Conservation (phyloP, 495 filamentous ascomycete species). For the Xylaria acuta region DNA sequence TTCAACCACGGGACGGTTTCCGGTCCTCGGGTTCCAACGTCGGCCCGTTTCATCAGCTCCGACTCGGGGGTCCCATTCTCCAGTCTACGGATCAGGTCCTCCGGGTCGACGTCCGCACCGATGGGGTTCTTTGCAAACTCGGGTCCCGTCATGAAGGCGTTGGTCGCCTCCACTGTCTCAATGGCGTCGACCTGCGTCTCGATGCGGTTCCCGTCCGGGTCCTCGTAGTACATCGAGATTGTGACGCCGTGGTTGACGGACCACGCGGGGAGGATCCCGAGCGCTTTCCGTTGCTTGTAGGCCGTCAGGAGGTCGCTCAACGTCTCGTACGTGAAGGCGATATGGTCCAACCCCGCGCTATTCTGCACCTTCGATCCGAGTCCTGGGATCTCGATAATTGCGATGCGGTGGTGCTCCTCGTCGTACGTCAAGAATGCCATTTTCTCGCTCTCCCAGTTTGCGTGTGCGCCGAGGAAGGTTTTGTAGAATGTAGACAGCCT, state of each 20-base stretch:
- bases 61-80: constrained; percentile 41
- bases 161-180: constrained; percentile 45
- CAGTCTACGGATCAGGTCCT: constrained; percentile 44
- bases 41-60: constrained; percentile 40
- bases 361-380: constrained; percentile 28
- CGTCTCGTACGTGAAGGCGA: constrained; percentile 47
- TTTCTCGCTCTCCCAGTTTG: constrained; percentile 24
- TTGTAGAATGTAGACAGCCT: constrained; percentile 46
- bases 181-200: constrained; percentile 57
- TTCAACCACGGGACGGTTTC: constrained; percentile 23
- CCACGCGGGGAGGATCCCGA: constrained; percentile 49
- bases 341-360: constrained; percentile 46
- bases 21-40: constrained; percentile 35
- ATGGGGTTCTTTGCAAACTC: constrained; percentile 42
- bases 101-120: constrained; percentile 47
- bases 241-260: constrained; percentile 54
- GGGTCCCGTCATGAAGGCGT: constrained; percentile 40
- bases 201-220: constrained; percentile 55
- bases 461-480: constrained; percentile 42
- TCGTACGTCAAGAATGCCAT: constrained; percentile 53
- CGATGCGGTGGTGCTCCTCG: constrained; percentile 57
- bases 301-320: constrained; percentile 41
- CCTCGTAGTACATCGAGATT: constrained; percentile 45
- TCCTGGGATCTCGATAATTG: constrained; percentile 39
- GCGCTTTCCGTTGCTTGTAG: constrained; percentile 42